phyloP scores from a whole-genome alignment of 805 yeast genomes.

The Kockiozyma suomiensis region DNA sequence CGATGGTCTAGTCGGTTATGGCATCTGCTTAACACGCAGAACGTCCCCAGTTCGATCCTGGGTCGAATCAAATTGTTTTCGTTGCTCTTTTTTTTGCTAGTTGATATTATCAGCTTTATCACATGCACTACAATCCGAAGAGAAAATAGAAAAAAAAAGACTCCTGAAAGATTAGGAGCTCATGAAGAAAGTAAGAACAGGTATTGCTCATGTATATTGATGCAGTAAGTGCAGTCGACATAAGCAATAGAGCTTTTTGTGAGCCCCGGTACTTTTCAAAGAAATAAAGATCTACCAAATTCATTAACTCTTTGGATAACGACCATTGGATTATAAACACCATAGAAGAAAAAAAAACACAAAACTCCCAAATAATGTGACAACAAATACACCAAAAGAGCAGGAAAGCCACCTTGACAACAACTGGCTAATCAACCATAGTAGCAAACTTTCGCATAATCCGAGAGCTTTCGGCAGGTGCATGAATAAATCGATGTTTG shows the following conservation, averaged over 20 bases:
- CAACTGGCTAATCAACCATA: neutral
- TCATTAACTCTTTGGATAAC: no score
- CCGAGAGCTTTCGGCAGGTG: slow-evolving; percentile 10
- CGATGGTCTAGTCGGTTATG: slow-evolving; percentile 99
- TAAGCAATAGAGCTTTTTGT: no score
- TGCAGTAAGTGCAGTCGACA: no score
- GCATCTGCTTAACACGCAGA: slow-evolving; percentile 99
- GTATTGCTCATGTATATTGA: no score
- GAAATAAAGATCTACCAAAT: no score
- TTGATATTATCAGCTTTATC: neutral
- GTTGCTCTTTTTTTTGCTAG: slow-evolving; percentile 6
- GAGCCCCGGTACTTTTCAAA: no score
- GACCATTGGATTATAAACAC: no score
- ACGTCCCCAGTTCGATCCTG: slow-evolving; percentile 99
- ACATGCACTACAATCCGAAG: no score
- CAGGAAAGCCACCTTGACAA: neutral
- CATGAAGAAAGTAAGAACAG: no score
- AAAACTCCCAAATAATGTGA: neutral
- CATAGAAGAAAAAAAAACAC: neutral
- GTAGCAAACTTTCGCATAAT: slow-evolving; percentile 8
- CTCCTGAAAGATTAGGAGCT: no score
- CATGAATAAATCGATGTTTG: slow-evolving; percentile 8
- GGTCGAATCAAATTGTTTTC: slow-evolving; percentile 82
- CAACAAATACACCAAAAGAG: neutral
- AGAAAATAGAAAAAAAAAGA: no score